Evolutionary conservation across 2,329 filamentous ascomycete species (phyloP).

Genomic region (Sordariomycetes sp.): DNA sequence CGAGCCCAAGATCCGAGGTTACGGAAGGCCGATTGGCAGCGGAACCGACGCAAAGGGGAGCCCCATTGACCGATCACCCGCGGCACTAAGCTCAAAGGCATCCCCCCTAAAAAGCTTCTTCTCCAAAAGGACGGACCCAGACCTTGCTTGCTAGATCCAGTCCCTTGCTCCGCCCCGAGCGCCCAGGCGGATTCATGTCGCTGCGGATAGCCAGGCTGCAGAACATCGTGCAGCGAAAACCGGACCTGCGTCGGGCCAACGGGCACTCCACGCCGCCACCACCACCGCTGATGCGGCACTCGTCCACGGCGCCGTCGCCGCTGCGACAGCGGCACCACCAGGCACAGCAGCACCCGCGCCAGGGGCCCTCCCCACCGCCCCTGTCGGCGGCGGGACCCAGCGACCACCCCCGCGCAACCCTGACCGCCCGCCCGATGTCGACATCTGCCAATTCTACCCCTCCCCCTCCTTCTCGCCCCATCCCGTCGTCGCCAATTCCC

Average conservation of each 20-base stretch:
- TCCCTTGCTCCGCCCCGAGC: neutral
- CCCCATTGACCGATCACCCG: too few species aligned
- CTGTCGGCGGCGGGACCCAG: neutral
- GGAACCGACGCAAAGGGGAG: too few species aligned
- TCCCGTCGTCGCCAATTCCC: neutral
- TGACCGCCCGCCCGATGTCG: conserved; percentile 3
- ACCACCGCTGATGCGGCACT: neutral
- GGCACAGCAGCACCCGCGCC: neutral
- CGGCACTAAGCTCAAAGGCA: too few species aligned
- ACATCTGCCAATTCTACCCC: conserved; percentile 4
- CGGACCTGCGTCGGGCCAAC: neutral
- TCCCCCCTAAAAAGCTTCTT: neutral
- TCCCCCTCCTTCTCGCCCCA: neutral
- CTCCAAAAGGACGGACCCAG: neutral
- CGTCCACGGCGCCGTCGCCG: neutral
- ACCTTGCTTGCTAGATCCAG: neutral
- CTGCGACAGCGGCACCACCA: neutral
- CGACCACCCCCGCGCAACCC: neutral
- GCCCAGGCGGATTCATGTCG: neutral
- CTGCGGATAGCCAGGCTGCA: conserved; percentile 1
- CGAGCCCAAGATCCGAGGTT: neutral
- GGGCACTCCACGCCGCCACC: neutral
- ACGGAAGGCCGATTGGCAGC: neutral
- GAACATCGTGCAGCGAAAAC: neutral
- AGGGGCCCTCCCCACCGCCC: neutral